These are phyloP conservation scores for Sugiyamaella sp. DNA, from an alignment of 1,139 yeast species.

Conservation along the genomic window DNA sequence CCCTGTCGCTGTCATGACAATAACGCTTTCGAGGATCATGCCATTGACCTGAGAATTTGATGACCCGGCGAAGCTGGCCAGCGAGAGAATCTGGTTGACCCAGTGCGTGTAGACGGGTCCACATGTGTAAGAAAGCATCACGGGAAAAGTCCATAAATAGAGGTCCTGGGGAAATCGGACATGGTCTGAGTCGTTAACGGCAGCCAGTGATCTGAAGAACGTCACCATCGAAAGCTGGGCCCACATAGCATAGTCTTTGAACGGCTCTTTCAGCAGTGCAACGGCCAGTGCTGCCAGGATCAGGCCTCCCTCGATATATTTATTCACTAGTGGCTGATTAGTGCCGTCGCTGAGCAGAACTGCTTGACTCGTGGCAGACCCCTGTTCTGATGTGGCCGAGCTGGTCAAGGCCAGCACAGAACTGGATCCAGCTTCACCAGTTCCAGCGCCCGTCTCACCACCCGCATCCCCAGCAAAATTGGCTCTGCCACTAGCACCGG, in stretches of 20 bases:
- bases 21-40: slow-evolving; percentile 11
- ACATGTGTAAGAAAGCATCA: slow-evolving; percentile 24
- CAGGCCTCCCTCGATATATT: slow-evolving; percentile 18
- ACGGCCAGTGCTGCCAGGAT: slow-evolving; percentile 11
- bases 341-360: slow-evolving; percentile 19
- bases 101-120: slow-evolving; percentile 20
- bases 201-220: slow-evolving; percentile 9
- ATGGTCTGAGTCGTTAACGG: not conserved
- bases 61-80: slow-evolving; percentile 21
- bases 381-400: slow-evolving; percentile 3
- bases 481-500: too few species aligned
- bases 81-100: slow-evolving; percentile 22
- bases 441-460: too few species aligned
- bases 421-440: not conserved
- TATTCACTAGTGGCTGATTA: slow-evolving; percentile 18
- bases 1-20: not conserved
- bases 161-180: slow-evolving; percentile 21
- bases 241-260: slow-evolving; percentile 19
- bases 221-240: slow-evolving; percentile 18
- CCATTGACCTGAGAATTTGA: slow-evolving; percentile 5
- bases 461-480: too few species aligned
- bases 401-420: not conserved
- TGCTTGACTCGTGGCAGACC: not conserved
- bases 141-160: slow-evolving; percentile 32
- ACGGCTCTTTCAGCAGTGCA: slow-evolving; percentile 10